A percentile compares a stretch with the other conserved stretches of the same genome.
phyloP scores from a whole-genome alignment of 208 protist species.

The Angomonas deanei region DNA sequence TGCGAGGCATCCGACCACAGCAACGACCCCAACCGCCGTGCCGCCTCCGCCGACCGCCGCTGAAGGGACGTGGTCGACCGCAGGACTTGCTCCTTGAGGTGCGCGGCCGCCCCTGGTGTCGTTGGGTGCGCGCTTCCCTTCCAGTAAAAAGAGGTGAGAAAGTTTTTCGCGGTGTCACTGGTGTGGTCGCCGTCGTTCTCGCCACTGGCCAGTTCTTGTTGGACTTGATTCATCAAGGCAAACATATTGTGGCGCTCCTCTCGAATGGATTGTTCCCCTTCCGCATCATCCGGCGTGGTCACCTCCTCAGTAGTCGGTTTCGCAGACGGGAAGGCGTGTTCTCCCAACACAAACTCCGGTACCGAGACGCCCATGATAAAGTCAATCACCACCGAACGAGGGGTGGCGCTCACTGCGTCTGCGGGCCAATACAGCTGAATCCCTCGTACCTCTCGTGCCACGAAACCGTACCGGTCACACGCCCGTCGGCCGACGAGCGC shows the following conservation, averaged over 20 bases:
- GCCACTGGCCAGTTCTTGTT: background rate
- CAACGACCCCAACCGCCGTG: constrained; percentile 48
- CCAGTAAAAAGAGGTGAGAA: background rate
- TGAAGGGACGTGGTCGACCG: constrained; percentile 11
- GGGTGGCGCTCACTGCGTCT: constrained; percentile 10
- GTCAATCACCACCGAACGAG: constrained; percentile 56
- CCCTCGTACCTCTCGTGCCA: constrained; percentile 63
- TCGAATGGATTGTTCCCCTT: no score
- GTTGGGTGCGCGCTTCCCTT: constrained; percentile 7
- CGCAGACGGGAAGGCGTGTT: background rate
- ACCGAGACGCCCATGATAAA: constrained; percentile 45
- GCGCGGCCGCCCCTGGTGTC: constrained; percentile 9
- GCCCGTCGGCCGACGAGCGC: constrained; percentile 29
- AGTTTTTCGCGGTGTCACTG: background rate
- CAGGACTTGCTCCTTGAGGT: constrained; percentile 3
- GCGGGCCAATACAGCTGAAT: constrained; percentile 49
- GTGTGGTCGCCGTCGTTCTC: background rate
- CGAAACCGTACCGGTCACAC: constrained; percentile 57
- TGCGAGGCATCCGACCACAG: constrained; percentile 58
- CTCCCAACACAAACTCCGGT: constrained; percentile 35
- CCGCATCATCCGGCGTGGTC: no score
- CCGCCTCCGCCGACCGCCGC: constrained; percentile 16
- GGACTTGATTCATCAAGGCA: background rate
- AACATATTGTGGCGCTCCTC: background rate
- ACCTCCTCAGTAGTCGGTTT: background rate